These are phyloP conservation scores for Hypoxylon sp. DNA, from an alignment of 2,329 filamentous ascomycete genomes.

Conservation along the genomic window DNA sequence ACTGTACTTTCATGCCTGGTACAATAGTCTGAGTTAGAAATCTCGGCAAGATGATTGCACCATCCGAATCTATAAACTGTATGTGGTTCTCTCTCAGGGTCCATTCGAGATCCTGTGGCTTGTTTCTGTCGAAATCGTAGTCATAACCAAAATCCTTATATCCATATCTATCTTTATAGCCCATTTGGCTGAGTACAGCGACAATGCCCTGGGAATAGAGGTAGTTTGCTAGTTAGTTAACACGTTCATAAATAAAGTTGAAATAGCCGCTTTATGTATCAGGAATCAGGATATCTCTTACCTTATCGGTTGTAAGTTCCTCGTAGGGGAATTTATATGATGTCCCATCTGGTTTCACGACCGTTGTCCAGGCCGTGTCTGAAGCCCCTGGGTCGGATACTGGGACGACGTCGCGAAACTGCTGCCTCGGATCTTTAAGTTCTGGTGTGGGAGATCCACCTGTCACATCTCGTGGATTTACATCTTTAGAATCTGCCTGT, in stretches of 20 bases:
- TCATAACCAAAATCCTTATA: too few relatives aligned
- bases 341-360: neutral
- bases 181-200: neutral
- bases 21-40: neutral
- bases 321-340: neutral
- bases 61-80: neutral
- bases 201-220: neutral
- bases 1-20: neutral
- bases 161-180: neutral
- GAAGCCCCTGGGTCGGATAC: neutral
- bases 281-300: neutral
- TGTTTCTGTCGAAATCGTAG: too few relatives aligned
- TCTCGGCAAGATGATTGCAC: neutral
- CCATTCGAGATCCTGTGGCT: neutral
- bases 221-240: neutral
- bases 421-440: too few relatives aligned
- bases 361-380: neutral
- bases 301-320: neutral
- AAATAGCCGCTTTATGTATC: neutral
- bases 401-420: neutral
- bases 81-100: neutral
- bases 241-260: neutral
- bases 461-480: neutral
- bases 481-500: too few relatives aligned
- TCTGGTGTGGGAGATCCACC: neutral